Percentiles rank a stretch among this genome's conserved stretches.
Evolutionary conservation across 768 basidiomycete genomes (phyloP).

Genomic region (Phylloporus sp.): DNA sequence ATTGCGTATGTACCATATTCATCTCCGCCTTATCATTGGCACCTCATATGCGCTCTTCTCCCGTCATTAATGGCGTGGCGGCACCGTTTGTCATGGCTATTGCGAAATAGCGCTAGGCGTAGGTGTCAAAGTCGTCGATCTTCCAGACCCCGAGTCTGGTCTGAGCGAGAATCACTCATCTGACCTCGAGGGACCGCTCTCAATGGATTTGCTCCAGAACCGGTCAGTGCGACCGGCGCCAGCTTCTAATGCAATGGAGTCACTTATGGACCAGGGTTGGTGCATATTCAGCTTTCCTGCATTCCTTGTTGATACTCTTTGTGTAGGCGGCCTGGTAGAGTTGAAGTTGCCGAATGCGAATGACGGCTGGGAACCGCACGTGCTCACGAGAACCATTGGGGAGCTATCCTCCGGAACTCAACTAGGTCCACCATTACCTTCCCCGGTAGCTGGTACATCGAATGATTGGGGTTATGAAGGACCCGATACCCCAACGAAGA

Average conservation of each 20-base stretch:
- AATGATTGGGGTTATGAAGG: neutral
- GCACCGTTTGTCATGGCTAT: conserved; percentile 4
- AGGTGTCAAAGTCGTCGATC: conserved; percentile 47
- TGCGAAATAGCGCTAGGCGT: conserved; percentile 54
- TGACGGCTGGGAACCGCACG: conserved; percentile 29
- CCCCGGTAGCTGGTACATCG: conserved; percentile 1
- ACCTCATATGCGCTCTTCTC: conserved; percentile 7
- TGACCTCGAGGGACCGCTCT: conserved; percentile 26
- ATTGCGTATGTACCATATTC: conserved; percentile 41
- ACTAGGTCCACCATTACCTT: conserved; percentile 20
- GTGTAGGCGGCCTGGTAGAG: conserved; percentile 55
- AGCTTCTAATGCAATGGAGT: conserved; percentile 48
- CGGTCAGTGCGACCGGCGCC: conserved; percentile 7
- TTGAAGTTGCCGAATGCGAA: conserved; percentile 41
- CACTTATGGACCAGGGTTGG: conserved; percentile 62
- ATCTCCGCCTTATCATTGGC: conserved; percentile 11
- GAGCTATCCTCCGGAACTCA: conserved; percentile 40
- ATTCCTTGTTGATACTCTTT: neutral
- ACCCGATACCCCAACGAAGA: neutral
- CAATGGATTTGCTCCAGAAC: conserved; percentile 21
- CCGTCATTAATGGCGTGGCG: conserved; percentile 5
- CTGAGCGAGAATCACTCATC: conserved; percentile 18
- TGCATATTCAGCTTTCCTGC: neutral
- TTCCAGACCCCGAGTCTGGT: conserved; percentile 22
- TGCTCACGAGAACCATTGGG: conserved; percentile 42